These are phyloP conservation scores for Forsythia suspensa DNA, from an alignment of 257 asterid genomes.

Conservation along the genomic window DNA sequence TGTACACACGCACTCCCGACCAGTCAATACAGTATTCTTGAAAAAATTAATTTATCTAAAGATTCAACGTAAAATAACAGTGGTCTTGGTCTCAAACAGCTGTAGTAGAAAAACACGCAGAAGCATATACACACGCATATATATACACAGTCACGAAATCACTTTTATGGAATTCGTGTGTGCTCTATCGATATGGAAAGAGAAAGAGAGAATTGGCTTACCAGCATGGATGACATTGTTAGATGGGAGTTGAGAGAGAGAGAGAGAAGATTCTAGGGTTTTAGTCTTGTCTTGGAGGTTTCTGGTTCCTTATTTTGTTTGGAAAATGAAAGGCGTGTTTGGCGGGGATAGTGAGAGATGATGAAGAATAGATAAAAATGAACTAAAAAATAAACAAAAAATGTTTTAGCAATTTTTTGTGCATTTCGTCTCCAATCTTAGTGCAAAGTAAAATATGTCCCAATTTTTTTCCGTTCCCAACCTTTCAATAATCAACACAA, in stretches of 20 bases:
- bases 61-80: neutral
- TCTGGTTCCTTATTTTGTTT: neutral
- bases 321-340: slow-evolving; percentile 13
- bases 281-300: slow-evolving; percentile 15
- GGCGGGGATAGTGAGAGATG: too few species aligned
- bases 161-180: neutral
- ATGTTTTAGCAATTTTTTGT: too few species aligned
- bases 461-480: too few species aligned
- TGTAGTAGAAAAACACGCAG: neutral
- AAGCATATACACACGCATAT: slow-evolving; percentile 4
- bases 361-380: too few species aligned
- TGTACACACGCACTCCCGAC: neutral
- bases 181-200: neutral
- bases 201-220: slow-evolving; percentile 27
- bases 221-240: slow-evolving; percentile 43
- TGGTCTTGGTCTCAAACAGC: neutral
- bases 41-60: neutral
- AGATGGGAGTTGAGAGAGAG: slow-evolving; percentile 13
- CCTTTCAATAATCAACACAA: too few species aligned
- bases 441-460: too few species aligned
- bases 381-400: too few species aligned
- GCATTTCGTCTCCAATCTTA: too few species aligned
- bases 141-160: neutral
- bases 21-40: neutral
- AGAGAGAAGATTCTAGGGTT: slow-evolving; percentile 34